Conservation (phyloP, 495 filamentous ascomycete species). For the Aspergillus hancockii region DNA sequence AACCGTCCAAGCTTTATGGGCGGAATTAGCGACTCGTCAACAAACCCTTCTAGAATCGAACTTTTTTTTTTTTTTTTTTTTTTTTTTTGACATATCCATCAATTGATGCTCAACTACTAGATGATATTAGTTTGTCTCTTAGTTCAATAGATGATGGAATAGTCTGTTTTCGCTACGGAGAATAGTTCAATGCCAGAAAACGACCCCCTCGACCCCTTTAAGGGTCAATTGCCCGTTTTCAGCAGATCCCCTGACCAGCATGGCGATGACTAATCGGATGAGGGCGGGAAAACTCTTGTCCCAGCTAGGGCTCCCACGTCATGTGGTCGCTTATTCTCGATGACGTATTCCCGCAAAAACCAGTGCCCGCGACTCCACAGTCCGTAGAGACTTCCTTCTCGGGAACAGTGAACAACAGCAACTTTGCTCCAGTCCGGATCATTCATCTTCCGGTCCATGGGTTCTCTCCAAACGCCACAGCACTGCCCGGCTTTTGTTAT, state of each 20-base stretch:
- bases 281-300: not conserved
- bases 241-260: not conserved
- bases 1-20: conserved; percentile 23
- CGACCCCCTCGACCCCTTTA: not conserved
- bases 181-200: not conserved
- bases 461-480: not conserved
- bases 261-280: not conserved
- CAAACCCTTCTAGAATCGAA: not conserved
- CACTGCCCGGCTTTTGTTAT: not conserved
- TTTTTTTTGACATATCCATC: not conserved
- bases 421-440: not conserved
- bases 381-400: not conserved
- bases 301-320: not conserved
- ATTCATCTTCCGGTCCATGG: not conserved
- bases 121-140: not conserved
- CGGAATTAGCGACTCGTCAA: not conserved
- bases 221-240: not conserved
- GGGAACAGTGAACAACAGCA: not conserved
- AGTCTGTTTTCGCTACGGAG: not conserved
- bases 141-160: not conserved
- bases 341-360: not conserved
- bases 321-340: not conserved
- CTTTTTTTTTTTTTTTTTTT: not conserved
- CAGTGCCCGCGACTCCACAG: not conserved
- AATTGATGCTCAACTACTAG: not conserved